A percentile compares a stretch with the other conserved stretches of the same genome.
Evolutionary conservation across 176 grass and related monocot species (phyloP).

Genomic region (Olyra latifolia): DNA sequence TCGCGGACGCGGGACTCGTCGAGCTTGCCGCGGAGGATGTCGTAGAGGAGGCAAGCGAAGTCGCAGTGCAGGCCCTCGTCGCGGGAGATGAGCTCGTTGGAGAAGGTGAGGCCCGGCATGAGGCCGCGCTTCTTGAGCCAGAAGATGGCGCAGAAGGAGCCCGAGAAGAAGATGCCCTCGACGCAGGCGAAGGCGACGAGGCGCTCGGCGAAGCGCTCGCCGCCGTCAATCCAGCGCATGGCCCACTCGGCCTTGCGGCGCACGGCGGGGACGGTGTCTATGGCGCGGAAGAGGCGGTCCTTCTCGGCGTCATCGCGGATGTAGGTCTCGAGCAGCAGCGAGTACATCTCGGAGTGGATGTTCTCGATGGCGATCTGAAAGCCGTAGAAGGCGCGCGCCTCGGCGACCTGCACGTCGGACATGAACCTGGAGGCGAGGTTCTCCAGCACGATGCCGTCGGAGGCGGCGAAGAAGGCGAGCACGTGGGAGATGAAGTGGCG

Average conservation of each 20-base stretch:
- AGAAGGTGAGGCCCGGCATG: conserved; percentile 96
- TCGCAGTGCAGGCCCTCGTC: conserved; percentile 97
- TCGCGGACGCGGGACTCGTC: conserved; percentile 52
- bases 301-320: conserved; percentile 74
- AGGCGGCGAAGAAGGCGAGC: conserved; percentile 91
- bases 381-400: conserved; percentile 87
- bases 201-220: conserved; percentile 75
- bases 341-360: conserved; percentile 98
- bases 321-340: conserved; percentile 80
- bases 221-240: conserved; percentile 74
- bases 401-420: conserved; percentile 84
- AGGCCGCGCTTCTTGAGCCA: conserved; percentile 96
- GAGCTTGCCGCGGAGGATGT: conserved; percentile 55
- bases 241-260: conserved; percentile 83
- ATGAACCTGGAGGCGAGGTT: conserved; percentile 86
- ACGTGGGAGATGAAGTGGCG: conserved; percentile 95
- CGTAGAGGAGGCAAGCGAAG: conserved; percentile 91
- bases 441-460: conserved; percentile 94
- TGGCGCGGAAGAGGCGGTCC: conserved; percentile 75
- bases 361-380: conserved; percentile 99
- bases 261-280: conserved; percentile 70
- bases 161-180: conserved; percentile 96
- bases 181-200: conserved; percentile 84
- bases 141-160: conserved; percentile 95
- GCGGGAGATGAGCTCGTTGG: conserved; percentile 97